Evolutionary conservation across 441 rosid species (phyloP).

Genomic region (Jatropha multifida): DNA sequence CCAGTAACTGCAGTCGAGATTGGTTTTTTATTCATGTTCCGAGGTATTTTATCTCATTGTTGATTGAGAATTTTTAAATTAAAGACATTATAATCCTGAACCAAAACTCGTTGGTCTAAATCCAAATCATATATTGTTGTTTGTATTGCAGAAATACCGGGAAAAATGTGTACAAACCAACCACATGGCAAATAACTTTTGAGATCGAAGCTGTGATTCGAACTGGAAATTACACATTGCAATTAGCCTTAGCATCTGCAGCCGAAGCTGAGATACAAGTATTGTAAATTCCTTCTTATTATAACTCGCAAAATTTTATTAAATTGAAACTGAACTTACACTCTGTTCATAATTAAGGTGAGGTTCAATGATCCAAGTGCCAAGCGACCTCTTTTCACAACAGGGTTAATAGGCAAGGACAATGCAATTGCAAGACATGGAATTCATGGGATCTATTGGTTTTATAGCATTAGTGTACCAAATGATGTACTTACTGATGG

Average conservation of each 20-base stretch:
- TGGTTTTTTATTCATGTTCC: conserved; percentile 37
- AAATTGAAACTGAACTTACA: no score
- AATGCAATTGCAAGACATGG: no score
- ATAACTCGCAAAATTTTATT: no score
- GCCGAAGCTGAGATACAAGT: conserved; percentile 49
- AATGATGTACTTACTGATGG: no score
- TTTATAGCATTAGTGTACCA: no score
- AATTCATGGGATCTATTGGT: no score
- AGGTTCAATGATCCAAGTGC: no score
- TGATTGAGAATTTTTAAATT: no score
- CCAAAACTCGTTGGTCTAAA: neutral
- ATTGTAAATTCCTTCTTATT: neutral
- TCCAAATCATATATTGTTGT: no score
- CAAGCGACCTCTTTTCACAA: no score
- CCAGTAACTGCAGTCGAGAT: conserved; percentile 53
- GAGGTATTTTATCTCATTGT: conserved; percentile 40
- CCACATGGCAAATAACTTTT: conserved; percentile 19
- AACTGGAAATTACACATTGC: conserved; percentile 50
- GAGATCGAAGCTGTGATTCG: conserved; percentile 30
- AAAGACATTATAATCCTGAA: neutral
- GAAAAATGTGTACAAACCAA: conserved; percentile 1
- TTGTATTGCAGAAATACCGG: neutral
- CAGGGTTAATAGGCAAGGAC: no score
- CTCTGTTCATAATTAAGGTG: no score
- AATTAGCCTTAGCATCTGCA: conserved; percentile 68